Conservation (phyloP, 768 basidiomycete genomes). For the Podaxis sp. region DNA sequence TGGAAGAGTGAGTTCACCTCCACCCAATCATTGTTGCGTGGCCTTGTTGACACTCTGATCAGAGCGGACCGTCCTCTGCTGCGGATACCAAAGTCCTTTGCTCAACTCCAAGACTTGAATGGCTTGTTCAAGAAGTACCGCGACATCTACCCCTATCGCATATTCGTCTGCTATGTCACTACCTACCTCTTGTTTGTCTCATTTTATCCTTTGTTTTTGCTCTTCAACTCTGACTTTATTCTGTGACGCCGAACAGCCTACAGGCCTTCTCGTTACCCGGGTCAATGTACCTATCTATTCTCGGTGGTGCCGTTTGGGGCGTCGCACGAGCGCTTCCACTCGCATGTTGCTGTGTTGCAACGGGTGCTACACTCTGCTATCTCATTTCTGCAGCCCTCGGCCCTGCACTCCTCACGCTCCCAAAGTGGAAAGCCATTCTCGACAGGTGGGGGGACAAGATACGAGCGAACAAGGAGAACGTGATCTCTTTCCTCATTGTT, state of each 20-base stretch:
- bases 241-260: conserved; percentile 48
- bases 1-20: conserved; percentile 63
- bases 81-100: conserved; percentile 86
- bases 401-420: conserved; percentile 85
- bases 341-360: conserved; percentile 90
- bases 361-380: conserved; percentile 91
- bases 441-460: conserved; percentile 85
- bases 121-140: conserved; percentile 88
- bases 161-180: conserved; percentile 82
- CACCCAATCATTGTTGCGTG: not conserved
- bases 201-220: conserved; percentile 20
- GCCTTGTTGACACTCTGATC: conserved; percentile 18
- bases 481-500: conserved; percentile 93
- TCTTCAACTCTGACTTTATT: conserved; percentile 3
- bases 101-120: conserved; percentile 84
- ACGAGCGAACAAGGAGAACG: conserved; percentile 73
- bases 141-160: conserved; percentile 81
- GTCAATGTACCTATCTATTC: conserved; percentile 96
- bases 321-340: conserved; percentile 82
- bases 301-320: conserved; percentile 96
- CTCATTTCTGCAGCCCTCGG: conserved; percentile 89
- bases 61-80: conserved; percentile 77
- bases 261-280: conserved; percentile 97
- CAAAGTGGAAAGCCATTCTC: conserved; percentile 79
- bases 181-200: conserved; percentile 86